Percentiles rank a stretch among this genome's conserved stretches.
Evolutionary conservation across 2,329 filamentous ascomycete species (phyloP).

Genomic region (Westerdykella aurantiaca): DNA sequence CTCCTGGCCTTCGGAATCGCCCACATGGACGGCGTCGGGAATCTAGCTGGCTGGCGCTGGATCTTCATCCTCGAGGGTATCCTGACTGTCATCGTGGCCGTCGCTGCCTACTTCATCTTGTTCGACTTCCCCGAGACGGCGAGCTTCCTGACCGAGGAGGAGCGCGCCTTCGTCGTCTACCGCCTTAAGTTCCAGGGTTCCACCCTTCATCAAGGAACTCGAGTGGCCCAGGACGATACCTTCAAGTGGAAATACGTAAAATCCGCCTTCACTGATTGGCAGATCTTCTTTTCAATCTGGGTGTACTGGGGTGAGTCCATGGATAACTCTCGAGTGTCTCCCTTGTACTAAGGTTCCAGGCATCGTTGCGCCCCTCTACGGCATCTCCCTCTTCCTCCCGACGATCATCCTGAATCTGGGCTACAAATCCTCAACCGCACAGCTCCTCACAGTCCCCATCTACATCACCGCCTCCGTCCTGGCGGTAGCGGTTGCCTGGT

Average conservation of each 20-base stretch:
- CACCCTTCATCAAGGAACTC: constrained; percentile 48
- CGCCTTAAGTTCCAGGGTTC: constrained; percentile 49
- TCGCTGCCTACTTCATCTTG: constrained; percentile 48
- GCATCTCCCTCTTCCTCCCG: constrained; percentile 40
- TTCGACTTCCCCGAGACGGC: constrained; percentile 59
- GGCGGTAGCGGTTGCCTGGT: constrained; percentile 27
- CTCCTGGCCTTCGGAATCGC: constrained; percentile 53
- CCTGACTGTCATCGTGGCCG: constrained; percentile 31
- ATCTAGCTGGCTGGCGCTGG: constrained; percentile 28
- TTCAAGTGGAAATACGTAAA: constrained; percentile 58
- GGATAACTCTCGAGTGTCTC: constrained; percentile 24
- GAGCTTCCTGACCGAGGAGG: constrained; percentile 49
- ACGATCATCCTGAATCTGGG: constrained; percentile 44
- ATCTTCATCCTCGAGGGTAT: constrained; percentile 37
- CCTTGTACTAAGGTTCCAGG: constrained; percentile 4
- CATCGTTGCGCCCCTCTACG: constrained; percentile 37
- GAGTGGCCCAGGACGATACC: constrained; percentile 61
- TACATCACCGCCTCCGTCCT: constrained; percentile 36
- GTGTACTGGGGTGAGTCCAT: constrained; percentile 55
- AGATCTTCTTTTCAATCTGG: constrained; percentile 48
- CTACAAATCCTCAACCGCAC: constrained; percentile 36
- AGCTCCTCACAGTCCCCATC: constrained; percentile 42
- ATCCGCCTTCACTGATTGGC: constrained; percentile 44
- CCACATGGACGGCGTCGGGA: constrained; percentile 55
- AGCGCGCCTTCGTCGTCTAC: constrained; percentile 53